Base-by-base conservation (phyloP, 768 basidiomycete species). In the Suillus discolor region DNA sequence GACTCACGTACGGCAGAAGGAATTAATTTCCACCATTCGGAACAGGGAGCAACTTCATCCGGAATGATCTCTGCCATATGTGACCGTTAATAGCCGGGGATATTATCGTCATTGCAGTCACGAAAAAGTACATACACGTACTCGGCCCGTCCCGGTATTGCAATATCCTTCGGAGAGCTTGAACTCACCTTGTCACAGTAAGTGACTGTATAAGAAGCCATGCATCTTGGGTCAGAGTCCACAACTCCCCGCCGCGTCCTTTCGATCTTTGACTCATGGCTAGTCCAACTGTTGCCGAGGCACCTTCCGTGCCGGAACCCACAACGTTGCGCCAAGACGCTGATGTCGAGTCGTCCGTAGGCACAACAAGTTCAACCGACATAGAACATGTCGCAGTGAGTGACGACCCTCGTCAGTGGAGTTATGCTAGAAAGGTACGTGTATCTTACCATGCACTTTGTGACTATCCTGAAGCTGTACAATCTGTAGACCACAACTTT, bases 401-500 rank as follows among this genome's bases (percentile, higher is more conserved):
- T 13, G 82, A 90, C 66, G 89, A 90, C 73, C 89, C 89, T 13
- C 82, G 87, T 60, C 71, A 77, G 65, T 91, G 89, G 89, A 83
- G 85, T 11, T 66, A 68, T 38, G 61, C 81, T 39, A 82, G 86
- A 69, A 90, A 91, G 81, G 89, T 85, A 61, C 39, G 76, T 68
- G 34, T 39, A 41, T 25, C 25, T 12, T 38, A 39, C 18, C 9
- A 16, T 41, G 23, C 25, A 39, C 39, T 59, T 18, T 25, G 38
- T 42, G 4, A 23, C 16, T 25, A 12, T 13, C 18, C 34, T 63
- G 18, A 20, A 20, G 39, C 45, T 61, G 28, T 36, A 62, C 20
- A 51, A 57, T 64, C 34, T 20, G 51, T 61, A 75, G 76, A 70
- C 67, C 8, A 63, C 47, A 9, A 77, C 71, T 1, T 49, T 76